These are phyloP conservation scores for Rhynchospora tenuis DNA, from an alignment of 176 grass and related monocot genomes.

Conservation along the genomic window DNA sequence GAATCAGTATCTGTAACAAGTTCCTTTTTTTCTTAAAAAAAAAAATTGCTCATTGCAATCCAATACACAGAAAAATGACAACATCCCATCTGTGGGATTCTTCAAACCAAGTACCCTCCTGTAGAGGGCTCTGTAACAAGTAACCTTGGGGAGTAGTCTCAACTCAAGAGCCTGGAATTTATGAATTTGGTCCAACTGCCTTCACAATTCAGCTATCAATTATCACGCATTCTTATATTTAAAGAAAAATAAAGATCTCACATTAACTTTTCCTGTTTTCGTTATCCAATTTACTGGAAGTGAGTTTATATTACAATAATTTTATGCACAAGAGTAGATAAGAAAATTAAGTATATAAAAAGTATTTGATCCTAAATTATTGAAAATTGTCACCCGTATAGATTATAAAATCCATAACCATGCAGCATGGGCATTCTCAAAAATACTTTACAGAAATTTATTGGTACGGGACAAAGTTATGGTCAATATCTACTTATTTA, in stretches of 20 bases:
- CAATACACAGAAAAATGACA: neutral
- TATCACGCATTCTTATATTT: neutral
- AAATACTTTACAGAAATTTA: neutral
- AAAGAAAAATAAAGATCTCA: neutral
- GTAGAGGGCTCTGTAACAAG: neutral
- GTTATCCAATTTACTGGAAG: neutral
- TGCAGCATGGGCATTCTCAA: neutral
- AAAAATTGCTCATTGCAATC: too few species aligned
- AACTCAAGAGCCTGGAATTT: neutral
- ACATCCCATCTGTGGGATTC: too few species aligned
- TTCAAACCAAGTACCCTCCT: too few species aligned
- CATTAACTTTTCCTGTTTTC: neutral
- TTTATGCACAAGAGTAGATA: neutral
- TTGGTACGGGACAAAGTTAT: neutral
- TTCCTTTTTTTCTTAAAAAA: neutral
- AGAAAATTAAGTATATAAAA: neutral
- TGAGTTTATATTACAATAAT: neutral
- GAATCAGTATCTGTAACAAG: neutral
- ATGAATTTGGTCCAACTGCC: neutral
- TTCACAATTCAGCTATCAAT: neutral
- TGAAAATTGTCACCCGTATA: neutral
- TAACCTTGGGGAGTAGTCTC: neutral
- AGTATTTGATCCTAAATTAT: neutral
- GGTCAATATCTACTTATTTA: neutral
- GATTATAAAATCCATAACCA: neutral